phyloP scores from a whole-genome alignment of 2,329 filamentous ascomycete genomes.

The Pestalotiopsis sp. region DNA sequence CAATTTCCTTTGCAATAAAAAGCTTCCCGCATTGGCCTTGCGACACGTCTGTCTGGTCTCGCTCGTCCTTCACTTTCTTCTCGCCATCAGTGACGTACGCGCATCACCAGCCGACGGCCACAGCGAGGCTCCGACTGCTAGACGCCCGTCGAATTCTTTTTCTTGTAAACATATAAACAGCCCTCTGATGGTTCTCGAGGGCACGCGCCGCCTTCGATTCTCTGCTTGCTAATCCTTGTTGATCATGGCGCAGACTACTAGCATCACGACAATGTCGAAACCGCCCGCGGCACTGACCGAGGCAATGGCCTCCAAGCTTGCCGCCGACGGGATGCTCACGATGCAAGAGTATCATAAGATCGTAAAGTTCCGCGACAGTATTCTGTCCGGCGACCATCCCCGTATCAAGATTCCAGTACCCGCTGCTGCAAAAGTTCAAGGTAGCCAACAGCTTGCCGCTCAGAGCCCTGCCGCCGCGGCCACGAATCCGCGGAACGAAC shows the following conservation, averaged over 20 bases:
- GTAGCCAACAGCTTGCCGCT: slow-evolving; percentile 15
- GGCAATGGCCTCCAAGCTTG: slow-evolving; percentile 18
- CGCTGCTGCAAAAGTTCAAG: slow-evolving; percentile 27
- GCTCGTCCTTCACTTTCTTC: slow-evolving; percentile 12
- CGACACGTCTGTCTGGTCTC: slow-evolving; percentile 20
- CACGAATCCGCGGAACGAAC: slow-evolving; percentile 2
- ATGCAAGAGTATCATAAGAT: slow-evolving; percentile 78
- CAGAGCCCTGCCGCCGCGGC: slow-evolving; percentile 16
- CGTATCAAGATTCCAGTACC: slow-evolving; percentile 56
- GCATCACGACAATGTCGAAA: slow-evolving; percentile 20
- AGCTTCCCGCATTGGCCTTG: slow-evolving; percentile 15
- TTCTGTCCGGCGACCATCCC: slow-evolving; percentile 77
- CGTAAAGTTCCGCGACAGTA: slow-evolving; percentile 75
- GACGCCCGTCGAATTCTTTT: neutral
- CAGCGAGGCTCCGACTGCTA: neutral
- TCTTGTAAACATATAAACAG: slow-evolving; percentile 7
- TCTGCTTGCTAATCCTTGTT: slow-evolving; percentile 14
- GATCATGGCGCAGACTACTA: slow-evolving; percentile 26
- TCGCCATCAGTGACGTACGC: slow-evolving; percentile 4
- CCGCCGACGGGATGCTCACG: slow-evolving; percentile 51
- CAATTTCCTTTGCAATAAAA: slow-evolving; percentile 4
- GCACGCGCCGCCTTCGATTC: neutral
- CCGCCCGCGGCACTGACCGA: slow-evolving; percentile 13
- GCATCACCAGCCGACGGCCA: neutral
- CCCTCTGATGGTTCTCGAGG: neutral